A percentile compares a stretch with the other conserved stretches of the same genome.
phyloP scores from a whole-genome alignment of 1,284 basidiomycete species.

The Phylloboletellus chloephorus region DNA sequence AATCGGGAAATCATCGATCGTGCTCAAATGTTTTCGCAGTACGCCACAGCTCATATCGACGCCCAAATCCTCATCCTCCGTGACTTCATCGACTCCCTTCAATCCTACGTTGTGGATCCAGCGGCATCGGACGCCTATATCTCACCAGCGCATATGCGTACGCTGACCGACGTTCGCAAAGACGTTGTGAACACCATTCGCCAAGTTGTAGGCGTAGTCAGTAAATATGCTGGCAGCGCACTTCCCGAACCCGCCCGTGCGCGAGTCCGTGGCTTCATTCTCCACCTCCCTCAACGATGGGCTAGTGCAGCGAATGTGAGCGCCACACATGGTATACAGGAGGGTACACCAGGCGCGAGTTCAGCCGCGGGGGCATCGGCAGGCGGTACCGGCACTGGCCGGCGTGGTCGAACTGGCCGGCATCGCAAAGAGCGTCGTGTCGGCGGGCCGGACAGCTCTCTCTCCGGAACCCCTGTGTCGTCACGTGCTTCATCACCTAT shows the following conservation, averaged over 20 bases:
- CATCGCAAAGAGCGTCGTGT: slow-evolving; percentile 30
- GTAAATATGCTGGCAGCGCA: slow-evolving; percentile 78
- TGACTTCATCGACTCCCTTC: slow-evolving; percentile 72
- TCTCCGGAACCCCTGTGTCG: slow-evolving; percentile 27
- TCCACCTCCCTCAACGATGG: slow-evolving; percentile 80
- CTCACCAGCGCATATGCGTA: slow-evolving; percentile 55
- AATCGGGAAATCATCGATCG: slow-evolving; percentile 45
- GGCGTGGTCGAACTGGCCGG: slow-evolving; percentile 18
- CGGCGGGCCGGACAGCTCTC: slow-evolving; percentile 29
- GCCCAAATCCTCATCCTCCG: slow-evolving; percentile 81
- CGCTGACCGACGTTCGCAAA: slow-evolving; percentile 66
- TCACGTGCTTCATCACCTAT: slow-evolving; percentile 30
- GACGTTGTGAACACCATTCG: slow-evolving; percentile 85
- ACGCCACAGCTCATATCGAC: slow-evolving; percentile 84
- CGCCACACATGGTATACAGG: slow-evolving; percentile 16
- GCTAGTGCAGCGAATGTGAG: slow-evolving; percentile 37
- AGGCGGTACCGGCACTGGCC: slow-evolving; percentile 26
- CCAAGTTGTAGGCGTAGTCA: slow-evolving; percentile 85
- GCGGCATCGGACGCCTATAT: slow-evolving; percentile 34
- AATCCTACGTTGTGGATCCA: slow-evolving; percentile 34
- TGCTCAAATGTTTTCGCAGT: slow-evolving; percentile 41
- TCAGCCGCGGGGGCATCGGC: slow-evolving; percentile 37
- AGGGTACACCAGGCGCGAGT: slow-evolving; percentile 26
- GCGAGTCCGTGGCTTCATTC: slow-evolving; percentile 75
- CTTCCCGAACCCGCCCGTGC: slow-evolving; percentile 79